These are phyloP conservation scores for Acephala macrosclerotiorum DNA, from an alignment of 2,329 filamentous ascomycete species.

Conservation along the genomic window DNA sequence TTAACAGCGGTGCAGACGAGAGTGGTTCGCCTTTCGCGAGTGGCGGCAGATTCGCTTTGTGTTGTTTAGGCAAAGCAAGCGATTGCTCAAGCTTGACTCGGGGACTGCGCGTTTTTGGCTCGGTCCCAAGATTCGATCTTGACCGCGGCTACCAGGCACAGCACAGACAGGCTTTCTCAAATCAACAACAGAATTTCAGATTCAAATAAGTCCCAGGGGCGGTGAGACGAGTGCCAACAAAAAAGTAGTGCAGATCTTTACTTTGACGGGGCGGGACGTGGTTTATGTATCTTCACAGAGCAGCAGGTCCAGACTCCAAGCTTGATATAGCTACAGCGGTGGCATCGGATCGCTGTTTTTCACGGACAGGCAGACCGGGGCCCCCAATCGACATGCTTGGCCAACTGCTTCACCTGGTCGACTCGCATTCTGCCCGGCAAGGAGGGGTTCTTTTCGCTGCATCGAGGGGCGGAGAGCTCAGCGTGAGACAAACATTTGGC, in stretches of 20 bases:
- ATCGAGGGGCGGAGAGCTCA: not conserved
- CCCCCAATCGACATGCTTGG: not conserved
- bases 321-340: not conserved
- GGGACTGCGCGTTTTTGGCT: slow-evolving; percentile 2
- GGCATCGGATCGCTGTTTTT: not conserved
- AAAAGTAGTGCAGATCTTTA: not conserved
- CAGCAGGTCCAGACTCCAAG: slow-evolving; percentile 4
- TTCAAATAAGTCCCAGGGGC: not conserved
- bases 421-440: not conserved
- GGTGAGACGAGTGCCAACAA: not conserved
- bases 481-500: not conserved
- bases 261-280: not conserved
- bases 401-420: not conserved
- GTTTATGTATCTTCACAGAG: slow-evolving; percentile 9
- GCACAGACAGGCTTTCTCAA: not conserved
- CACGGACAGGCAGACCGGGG: not conserved
- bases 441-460: not conserved
- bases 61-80: not conserved
- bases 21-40: not conserved
- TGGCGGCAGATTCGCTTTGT: not conserved
- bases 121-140: not conserved
- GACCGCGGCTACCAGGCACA: not conserved
- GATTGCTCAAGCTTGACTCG: slow-evolving; percentile 7
- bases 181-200: not conserved
- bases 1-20: not conserved